Conservation (phyloP, 176 grass and related monocot genomes). For the Chloris gayana region DNA sequence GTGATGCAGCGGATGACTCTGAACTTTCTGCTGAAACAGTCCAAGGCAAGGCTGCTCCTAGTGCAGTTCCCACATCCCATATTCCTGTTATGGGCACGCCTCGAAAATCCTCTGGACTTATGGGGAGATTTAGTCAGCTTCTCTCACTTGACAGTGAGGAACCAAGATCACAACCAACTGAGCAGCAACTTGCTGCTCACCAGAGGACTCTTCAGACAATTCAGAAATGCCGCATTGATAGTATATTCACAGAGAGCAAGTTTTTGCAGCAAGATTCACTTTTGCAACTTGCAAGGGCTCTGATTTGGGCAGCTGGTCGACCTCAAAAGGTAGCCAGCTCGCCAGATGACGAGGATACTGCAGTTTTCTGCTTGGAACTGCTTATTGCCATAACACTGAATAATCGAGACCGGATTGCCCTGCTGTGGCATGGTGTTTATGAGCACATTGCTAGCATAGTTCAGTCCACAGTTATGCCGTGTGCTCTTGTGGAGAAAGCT, state of each 20-base stretch:
- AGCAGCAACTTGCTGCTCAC: conserved; percentile 95
- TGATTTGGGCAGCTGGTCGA: conserved; percentile 88
- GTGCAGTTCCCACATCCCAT: conserved; percentile 74
- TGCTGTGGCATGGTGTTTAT: conserved; percentile 96
- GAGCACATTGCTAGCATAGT: conserved; percentile 97
- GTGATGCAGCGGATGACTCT: conserved; percentile 86
- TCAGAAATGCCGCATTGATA: conserved; percentile 93
- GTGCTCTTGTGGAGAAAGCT: conserved; percentile 93
- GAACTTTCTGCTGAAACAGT: conserved; percentile 77
- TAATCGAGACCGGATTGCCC: conserved; percentile 87
- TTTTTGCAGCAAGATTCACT: conserved; percentile 89
- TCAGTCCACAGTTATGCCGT: conserved; percentile 91
- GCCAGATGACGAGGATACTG: conserved; percentile 92
- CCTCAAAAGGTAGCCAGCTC: conserved; percentile 87
- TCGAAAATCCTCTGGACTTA: conserved; percentile 92
- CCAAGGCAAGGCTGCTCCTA: conserved; percentile 74
- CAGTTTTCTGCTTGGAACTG: conserved; percentile 97
- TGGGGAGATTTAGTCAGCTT: conserved; percentile 98
- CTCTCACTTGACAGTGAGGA: conserved; percentile 98
- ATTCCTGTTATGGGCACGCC: conserved; percentile 86
- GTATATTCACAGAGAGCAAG: conserved; percentile 96
- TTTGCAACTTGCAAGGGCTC: conserved; percentile 84
- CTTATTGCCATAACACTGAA: conserved; percentile 93
- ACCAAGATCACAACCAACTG: conserved; percentile 89
- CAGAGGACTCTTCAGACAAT: conserved; percentile 97